Conservation (phyloP, 225 moss, liverwort and hornwort genomes). For the Takakia lepidozioides region DNA sequence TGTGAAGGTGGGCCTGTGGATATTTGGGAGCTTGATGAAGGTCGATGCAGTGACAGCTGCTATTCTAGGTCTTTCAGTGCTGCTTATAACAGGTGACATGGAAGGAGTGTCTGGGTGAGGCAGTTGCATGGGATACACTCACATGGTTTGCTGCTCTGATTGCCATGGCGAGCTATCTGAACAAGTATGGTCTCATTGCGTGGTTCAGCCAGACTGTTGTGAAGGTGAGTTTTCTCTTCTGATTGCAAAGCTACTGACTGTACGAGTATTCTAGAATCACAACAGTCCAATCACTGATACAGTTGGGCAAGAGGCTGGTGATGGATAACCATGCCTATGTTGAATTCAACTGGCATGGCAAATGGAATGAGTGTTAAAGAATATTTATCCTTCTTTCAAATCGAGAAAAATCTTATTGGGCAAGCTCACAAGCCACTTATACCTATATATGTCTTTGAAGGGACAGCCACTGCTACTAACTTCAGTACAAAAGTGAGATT, state of each 20-base stretch:
- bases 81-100: slow-evolving; percentile 90
- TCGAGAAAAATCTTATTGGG: no score
- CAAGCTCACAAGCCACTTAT: no score
- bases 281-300: background rate
- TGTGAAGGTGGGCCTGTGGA: slow-evolving; percentile 86
- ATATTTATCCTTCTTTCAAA: no score
- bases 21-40: slow-evolving; percentile 65
- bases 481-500: no score
- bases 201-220: slow-evolving; percentile 99
- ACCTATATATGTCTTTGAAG: no score
- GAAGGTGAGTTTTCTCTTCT: slow-evolving; percentile 27
- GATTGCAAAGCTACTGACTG: no score
- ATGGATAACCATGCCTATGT: no score
- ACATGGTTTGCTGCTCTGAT: slow-evolving; percentile 98
- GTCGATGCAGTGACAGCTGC: slow-evolving; percentile 94
- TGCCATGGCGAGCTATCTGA: slow-evolving; percentile 91
- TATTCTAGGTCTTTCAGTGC: slow-evolving; percentile 79
- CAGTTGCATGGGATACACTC: slow-evolving; percentile 94
- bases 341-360: no score
- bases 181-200: slow-evolving; percentile 88
- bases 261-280: no score
- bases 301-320: background rate
- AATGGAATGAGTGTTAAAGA: no score
- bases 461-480: no score
- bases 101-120: slow-evolving; percentile 93